Evolutionary conservation across 495 filamentous ascomycete genomes (phyloP), one percentile per base, ranked within the genome.

Genomic region (Penicillium fimorum): DNA sequence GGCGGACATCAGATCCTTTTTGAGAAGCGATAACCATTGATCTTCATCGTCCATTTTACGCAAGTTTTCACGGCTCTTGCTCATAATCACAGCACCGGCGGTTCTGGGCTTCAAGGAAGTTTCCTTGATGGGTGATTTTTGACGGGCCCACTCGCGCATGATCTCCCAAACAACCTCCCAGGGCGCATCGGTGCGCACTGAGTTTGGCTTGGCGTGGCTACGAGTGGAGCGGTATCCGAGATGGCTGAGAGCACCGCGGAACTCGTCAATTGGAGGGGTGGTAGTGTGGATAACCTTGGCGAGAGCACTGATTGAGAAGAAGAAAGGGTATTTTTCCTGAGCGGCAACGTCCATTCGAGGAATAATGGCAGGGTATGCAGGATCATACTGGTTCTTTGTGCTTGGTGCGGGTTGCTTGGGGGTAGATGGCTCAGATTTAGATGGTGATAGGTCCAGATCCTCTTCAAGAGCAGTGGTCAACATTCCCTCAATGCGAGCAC

Each of bases 131-230:
- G 91, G 90, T 0, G 78, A 71, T 55, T 85, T 87, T 60, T 94
- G 92, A 38, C 86, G 78, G 3, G 84, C 78, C 93, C 93, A 98
- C 73, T 95, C 89, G 33, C 89, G 79, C 86, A 97, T 96, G 30
- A 97, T 79, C 59, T 96, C 87, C 94, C 94, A 97, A 42, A 97
- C 80, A 3, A 90, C 82, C 3, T 72, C 75, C 91, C 92, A 97
- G 0, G 90, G 87, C 11, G 94, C 94, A 70, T 96, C 85, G 0
- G 95, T 97, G 68, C 89, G 90, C 58, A 97, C 84, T 55, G 86
- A 89, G n/a, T 91, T 92, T 0, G 89, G 81, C 61, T 91, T 93
- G 51, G 89, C 85, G 63, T 98, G 94, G 55, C 87, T 93, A 54
- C 93, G 83, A 1, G 87, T 89, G 11, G 85, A 85, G 41, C 82